Evolutionary conservation across 2,329 filamentous ascomycete species (phyloP), one percentile per base, ranked within the genome.

Genomic region (Fusarium papillatum): DNA sequence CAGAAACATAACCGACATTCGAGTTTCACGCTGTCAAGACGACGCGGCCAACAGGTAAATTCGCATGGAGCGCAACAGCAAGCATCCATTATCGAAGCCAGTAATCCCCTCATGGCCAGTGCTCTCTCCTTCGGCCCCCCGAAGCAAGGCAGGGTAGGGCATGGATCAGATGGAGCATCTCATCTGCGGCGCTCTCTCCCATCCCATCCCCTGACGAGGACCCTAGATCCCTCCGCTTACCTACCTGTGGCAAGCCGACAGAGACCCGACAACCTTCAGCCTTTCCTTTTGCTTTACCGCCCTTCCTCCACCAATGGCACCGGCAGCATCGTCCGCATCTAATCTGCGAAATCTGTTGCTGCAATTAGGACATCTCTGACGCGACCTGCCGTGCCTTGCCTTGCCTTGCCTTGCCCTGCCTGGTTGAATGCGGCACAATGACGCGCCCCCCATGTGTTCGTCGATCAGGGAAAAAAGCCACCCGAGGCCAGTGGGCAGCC

Each of bases 31-130:
- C 55, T 50, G 13, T 17, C 31, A 39, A 26, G 29, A 39, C n/a
- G 14, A 39, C n/a, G 14, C 39, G 22, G n/a, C 55, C 39, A 48
- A 29, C 19, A 43, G 10, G 14, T 5, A 34, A 16, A 11, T 22
- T 22, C 29, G 17, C 57, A 67, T 50, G 46, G 48, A 31, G 19
- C 31, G 14, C 26, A 55, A 7, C 5, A 60, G 24, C 22, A 57
- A 55, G 57, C 43, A 41, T 29, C n/a, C 43, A 46, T 50, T 38
- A 39, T 57, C 36, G 13, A 65, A 48, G 55, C 43, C 66, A 63
- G 65, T 69, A 76, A 76, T 75, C 62, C 59, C 55, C 74, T 74
- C 74, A 76, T 76, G 68, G 68, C 64, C 68, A 74, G 71, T 74
- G 73, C 73, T 69, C 65, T 36, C 34, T 29, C 29, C 53, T 50